Conservation (phyloP, 1,284 basidiomycete species). For the Earliella scabrosa region DNA sequence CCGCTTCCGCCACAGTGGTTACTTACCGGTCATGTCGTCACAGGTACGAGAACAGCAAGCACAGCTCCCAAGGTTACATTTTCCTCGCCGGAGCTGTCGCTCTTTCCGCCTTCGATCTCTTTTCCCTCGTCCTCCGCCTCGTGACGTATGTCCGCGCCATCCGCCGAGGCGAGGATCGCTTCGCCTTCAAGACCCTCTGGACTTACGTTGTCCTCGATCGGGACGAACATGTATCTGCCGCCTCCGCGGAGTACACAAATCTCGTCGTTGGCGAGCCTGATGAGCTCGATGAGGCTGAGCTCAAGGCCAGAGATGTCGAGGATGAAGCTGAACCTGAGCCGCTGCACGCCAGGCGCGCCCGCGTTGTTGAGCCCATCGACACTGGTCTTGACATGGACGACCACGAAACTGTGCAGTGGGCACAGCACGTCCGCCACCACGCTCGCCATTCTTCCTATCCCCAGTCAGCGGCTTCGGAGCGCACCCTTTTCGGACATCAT, state of each 20-base stretch:
- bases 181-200: conserved; percentile 58
- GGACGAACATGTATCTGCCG: conserved; percentile 29
- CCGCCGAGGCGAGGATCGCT: conserved; percentile 43
- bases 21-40: conserved; percentile 21
- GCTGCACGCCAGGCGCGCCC: conserved; percentile 26
- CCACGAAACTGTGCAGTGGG: conserved; percentile 41
- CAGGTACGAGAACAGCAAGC: conserved; percentile 74
- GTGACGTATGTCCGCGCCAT: conserved; percentile 46
- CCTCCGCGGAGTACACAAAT: conserved; percentile 49
- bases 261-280: conserved; percentile 60
- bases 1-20: conserved; percentile 3
- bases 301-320: conserved; percentile 34
- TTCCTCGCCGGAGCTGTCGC: conserved; percentile 58
- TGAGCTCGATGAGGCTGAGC: conserved; percentile 49
- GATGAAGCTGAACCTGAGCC: conserved; percentile 20
- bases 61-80: conserved; percentile 57
- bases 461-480: conserved; percentile 54
- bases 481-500: conserved; percentile 53
- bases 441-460: conserved; percentile 32
- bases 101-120: conserved; percentile 62
- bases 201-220: conserved; percentile 57
- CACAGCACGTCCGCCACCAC: conserved; percentile 43
- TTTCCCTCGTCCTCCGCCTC: conserved; percentile 52
- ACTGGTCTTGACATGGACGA: conserved; percentile 38
- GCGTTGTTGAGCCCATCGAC: conserved; percentile 30